These are phyloP conservation scores for Excoecaria cochinchinensis DNA, from an alignment of 345 rosid genomes.

Conservation along the genomic window DNA sequence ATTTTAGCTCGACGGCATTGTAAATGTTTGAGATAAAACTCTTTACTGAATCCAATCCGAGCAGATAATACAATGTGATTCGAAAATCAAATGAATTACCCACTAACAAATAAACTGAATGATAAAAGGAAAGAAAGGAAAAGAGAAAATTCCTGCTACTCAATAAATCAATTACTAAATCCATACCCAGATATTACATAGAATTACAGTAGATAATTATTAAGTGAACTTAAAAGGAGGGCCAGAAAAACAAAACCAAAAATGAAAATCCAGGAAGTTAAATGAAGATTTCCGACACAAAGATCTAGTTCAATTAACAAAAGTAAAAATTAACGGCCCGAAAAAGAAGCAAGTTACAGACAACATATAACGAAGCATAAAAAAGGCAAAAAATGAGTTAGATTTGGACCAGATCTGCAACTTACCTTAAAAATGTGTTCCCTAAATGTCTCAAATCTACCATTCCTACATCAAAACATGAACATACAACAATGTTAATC, in stretches of 20 bases:
- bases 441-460: conserved; percentile 39
- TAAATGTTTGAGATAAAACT: not conserved
- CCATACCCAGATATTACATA: not conserved
- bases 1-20: not conserved
- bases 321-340: not conserved
- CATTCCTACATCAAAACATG: conserved; percentile 30
- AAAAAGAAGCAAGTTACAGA: not conserved
- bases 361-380: not conserved
- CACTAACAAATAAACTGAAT: not conserved
- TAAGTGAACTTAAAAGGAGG: not conserved
- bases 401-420: conserved; percentile 56
- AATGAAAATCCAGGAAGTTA: not conserved
- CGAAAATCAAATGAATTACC: not conserved
- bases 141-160: not conserved
- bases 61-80: not conserved
- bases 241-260: not conserved
- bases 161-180: not conserved
- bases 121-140: not conserved
- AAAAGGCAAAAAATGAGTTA: not conserved
- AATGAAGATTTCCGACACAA: not conserved
- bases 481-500: conserved; percentile 15
- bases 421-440: conserved; percentile 38
- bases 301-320: not conserved
- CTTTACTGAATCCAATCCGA: not conserved
- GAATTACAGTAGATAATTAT: not conserved